These are phyloP conservation scores for Termitomyces sp. DNA, from an alignment of 768 basidiomycete species.

Conservation along the genomic window DNA sequence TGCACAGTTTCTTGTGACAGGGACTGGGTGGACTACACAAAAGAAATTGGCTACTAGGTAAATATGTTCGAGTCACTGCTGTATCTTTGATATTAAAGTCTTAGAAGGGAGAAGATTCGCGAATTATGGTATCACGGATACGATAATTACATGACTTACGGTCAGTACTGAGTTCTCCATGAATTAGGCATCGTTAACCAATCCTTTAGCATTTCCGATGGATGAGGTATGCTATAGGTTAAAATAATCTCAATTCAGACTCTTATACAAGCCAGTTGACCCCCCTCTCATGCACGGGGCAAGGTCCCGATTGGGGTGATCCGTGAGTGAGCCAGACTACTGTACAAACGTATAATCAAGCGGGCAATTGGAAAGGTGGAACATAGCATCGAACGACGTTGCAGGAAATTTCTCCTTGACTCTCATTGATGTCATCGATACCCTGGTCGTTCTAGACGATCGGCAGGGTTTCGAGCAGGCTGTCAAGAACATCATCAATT, in stretches of 20 bases:
- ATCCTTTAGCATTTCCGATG: constrained; percentile 64
- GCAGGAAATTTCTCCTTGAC: constrained; percentile 90
- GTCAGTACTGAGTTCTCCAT: constrained; percentile 29
- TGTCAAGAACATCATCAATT: constrained; percentile 72
- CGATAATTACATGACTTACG: constrained; percentile 80
- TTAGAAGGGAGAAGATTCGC: constrained; percentile 57
- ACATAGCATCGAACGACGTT: constrained; percentile 85
- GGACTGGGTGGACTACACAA: constrained; percentile 47
- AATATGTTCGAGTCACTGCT: constrained; percentile 12
- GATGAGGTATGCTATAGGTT: constrained; percentile 57
- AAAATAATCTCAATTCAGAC: neutral
- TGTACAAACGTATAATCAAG: neutral
- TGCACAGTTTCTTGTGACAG: constrained; percentile 25
- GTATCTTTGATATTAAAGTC: neutral
- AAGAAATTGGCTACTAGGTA: constrained; percentile 55
- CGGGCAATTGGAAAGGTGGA: constrained; percentile 21
- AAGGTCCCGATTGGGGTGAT: constrained; percentile 82
- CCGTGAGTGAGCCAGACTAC: constrained; percentile 46
- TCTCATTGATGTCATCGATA: constrained; percentile 78
- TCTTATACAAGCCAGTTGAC: constrained; percentile 49
- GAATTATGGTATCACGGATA: constrained; percentile 91
- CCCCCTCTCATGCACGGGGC: constrained; percentile 80
- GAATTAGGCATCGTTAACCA: constrained; percentile 9
- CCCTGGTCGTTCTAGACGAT: constrained; percentile 84
- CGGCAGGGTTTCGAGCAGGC: constrained; percentile 76